Evolutionary conservation across 495 filamentous ascomycete species (phyloP).

Genomic region (Filosporella fistucella): DNA sequence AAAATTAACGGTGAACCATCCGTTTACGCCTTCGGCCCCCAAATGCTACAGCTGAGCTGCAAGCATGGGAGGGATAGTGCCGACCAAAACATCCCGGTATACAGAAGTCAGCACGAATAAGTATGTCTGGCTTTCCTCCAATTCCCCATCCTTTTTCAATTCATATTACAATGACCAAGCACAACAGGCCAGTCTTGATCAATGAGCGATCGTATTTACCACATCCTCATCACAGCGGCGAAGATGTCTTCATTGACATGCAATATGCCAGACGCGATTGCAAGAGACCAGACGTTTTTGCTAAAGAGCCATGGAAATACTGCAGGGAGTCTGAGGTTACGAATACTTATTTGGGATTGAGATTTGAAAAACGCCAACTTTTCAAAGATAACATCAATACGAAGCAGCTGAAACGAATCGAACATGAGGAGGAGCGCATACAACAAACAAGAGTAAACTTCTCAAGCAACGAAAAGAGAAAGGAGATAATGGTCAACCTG

Average conservation of each 20-base stretch:
- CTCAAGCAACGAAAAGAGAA: not conserved
- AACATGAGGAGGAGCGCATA: constrained; percentile 7
- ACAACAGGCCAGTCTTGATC: not conserved
- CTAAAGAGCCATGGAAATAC: constrained; percentile 6
- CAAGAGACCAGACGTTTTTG: not conserved
- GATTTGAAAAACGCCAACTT: constrained; percentile 2
- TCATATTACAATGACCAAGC: not conserved
- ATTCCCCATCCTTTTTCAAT: not conserved
- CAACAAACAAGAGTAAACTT: constrained; percentile 12
- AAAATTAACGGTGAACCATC: too few relatives aligned
- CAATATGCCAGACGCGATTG: constrained; percentile 6
- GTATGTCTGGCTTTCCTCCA: too few relatives aligned
- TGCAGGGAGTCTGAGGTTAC: constrained; percentile 3
- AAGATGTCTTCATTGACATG: constrained; percentile 11
- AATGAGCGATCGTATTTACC: not conserved
- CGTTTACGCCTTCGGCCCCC: too few relatives aligned
- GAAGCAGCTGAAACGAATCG: not conserved
- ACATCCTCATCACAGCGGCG: not conserved
- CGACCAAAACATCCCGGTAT: too few relatives aligned
- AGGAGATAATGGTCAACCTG: constrained; percentile 3
- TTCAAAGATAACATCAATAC: not conserved
- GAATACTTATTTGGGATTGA: constrained; percentile 5
- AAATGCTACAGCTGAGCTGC: too few relatives aligned
- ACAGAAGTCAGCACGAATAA: too few relatives aligned
- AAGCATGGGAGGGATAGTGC: too few relatives aligned